phyloP scores from a whole-genome alignment of 1,284 basidiomycete genomes.

The Neolentinus lepideus region DNA sequence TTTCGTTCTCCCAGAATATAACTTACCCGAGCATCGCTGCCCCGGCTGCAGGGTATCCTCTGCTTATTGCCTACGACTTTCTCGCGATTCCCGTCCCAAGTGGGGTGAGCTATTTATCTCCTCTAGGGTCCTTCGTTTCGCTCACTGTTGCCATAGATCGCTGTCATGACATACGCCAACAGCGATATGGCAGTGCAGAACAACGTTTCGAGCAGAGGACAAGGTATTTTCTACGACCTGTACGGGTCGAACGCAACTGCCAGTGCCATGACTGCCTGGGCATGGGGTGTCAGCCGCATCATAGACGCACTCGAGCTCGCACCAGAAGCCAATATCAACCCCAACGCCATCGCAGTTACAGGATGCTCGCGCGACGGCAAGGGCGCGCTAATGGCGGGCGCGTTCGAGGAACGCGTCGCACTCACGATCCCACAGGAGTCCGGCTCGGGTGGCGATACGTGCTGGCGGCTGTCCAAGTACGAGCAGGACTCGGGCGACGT shows the following conservation, averaged over 20 bases:
- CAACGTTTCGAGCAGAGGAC: slow-evolving; percentile 34
- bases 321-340: slow-evolving; percentile 35
- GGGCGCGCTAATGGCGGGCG: slow-evolving; percentile 47
- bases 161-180: slow-evolving; percentile 42
- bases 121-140: not conserved
- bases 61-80: slow-evolving; percentile 44
- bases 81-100: slow-evolving; percentile 39
- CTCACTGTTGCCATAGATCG: slow-evolving; percentile 20
- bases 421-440: slow-evolving; percentile 52
- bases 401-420: slow-evolving; percentile 44
- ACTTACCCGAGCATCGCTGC: slow-evolving; percentile 33
- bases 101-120: slow-evolving; percentile 20
- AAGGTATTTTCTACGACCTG: slow-evolving; percentile 46
- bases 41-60: slow-evolving; percentile 34
- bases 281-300: slow-evolving; percentile 47
- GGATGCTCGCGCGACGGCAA: slow-evolving; percentile 52
- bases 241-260: slow-evolving; percentile 38
- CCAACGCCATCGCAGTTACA: slow-evolving; percentile 39
- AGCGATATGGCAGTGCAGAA: slow-evolving; percentile 41
- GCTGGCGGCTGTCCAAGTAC: slow-evolving; percentile 45
- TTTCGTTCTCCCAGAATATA: slow-evolving; percentile 37
- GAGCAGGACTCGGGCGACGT: slow-evolving; percentile 27
- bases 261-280: slow-evolving; percentile 47
- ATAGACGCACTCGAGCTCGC: slow-evolving; percentile 45
- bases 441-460: slow-evolving; percentile 47